Percentiles rank a stretch among this genome's conserved stretches.
These are phyloP conservation scores for Ramaria sp. DNA, from an alignment of 768 basidiomycete genomes.

Conservation along the genomic window DNA sequence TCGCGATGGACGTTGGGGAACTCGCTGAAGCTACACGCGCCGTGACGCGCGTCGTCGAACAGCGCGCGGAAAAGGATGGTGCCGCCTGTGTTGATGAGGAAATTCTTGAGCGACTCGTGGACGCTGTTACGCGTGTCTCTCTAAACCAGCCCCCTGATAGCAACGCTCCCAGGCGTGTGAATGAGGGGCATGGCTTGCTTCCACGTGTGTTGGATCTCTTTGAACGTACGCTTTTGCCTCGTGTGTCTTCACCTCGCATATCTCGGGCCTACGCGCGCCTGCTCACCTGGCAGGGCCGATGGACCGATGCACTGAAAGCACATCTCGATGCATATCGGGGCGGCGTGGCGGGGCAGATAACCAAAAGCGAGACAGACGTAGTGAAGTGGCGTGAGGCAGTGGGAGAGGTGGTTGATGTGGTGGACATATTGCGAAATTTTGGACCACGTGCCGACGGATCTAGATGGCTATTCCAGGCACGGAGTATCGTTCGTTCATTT, in stretches of 20 bases:
- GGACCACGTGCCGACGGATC: slow-evolving; percentile 46
- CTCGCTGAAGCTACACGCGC: slow-evolving; percentile 82
- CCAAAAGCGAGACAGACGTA: slow-evolving; percentile 55
- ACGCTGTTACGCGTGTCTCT: slow-evolving; percentile 62
- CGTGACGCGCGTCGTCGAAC: slow-evolving; percentile 69
- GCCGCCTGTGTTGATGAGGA: slow-evolving; percentile 69
- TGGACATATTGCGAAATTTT: slow-evolving; percentile 74
- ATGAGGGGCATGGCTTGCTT: slow-evolving; percentile 57
- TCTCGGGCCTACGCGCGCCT: slow-evolving; percentile 81
- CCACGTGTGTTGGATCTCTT: slow-evolving; percentile 65
- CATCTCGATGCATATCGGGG: slow-evolving; percentile 80
- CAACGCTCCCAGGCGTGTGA: slow-evolving; percentile 30
- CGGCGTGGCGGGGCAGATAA: slow-evolving; percentile 38
- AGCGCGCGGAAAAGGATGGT: slow-evolving; percentile 39
- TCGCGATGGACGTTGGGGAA: slow-evolving; percentile 89
- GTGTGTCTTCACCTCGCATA: slow-evolving; percentile 66
- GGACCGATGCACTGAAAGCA: slow-evolving; percentile 72
- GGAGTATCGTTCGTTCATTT: slow-evolving; percentile 82
- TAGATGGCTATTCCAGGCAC: slow-evolving; percentile 74
- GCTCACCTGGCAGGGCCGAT: slow-evolving; percentile 58
- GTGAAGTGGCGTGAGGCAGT: slow-evolving; percentile 68
- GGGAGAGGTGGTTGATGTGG: slow-evolving; percentile 70
- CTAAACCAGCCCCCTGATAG: slow-evolving; percentile 15
- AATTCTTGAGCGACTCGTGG: slow-evolving; percentile 81
- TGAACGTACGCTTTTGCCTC: slow-evolving; percentile 69